These are phyloP conservation scores for Hypoxylon crocopeplum DNA, from an alignment of 495 filamentous ascomycete genomes.

Conservation along the genomic window DNA sequence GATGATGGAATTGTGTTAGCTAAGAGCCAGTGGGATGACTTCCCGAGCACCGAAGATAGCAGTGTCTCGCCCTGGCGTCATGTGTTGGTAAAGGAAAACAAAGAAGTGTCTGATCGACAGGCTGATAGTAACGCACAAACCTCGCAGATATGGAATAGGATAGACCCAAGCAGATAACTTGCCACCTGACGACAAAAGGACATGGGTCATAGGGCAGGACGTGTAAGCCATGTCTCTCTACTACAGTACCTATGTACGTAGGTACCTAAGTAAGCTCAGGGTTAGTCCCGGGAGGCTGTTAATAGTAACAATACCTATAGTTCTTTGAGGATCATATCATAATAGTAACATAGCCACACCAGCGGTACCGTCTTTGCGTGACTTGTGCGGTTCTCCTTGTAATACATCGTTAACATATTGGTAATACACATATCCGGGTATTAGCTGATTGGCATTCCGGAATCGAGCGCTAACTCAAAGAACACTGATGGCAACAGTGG, in stretches of 20 bases:
- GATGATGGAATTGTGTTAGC: not conserved
- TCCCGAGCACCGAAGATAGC: not conserved
- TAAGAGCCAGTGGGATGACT: slow-evolving; percentile 13
- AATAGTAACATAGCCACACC: too few relatives aligned
- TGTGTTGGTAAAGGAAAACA: slow-evolving; percentile 4
- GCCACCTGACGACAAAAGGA: slow-evolving; percentile 9
- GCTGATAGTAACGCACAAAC: slow-evolving; percentile 31
- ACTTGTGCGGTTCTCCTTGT: too few relatives aligned
- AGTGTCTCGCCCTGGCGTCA: slow-evolving; percentile 6
- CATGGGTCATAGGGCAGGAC: not conserved
- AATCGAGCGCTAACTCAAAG: too few relatives aligned
- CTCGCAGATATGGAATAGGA: slow-evolving; percentile 5
- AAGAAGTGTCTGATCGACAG: slow-evolving; percentile 13
- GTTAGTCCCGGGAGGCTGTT: too few relatives aligned
- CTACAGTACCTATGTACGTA: too few relatives aligned
- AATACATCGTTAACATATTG: too few relatives aligned
- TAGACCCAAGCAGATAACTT: not conserved
- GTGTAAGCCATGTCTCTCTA: too few relatives aligned
- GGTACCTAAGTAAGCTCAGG: too few relatives aligned
- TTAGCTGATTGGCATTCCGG: slow-evolving; percentile 6
- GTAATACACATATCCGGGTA: too few relatives aligned
- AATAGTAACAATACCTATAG: too few relatives aligned
- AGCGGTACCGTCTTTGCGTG: slow-evolving; percentile 33
- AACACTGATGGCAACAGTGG: slow-evolving; percentile 4
- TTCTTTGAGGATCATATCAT: too few relatives aligned